A percentile compares a stretch with the other conserved stretches of the same genome.
phyloP scores from a whole-genome alignment of 1,139 yeast genomes.

The Blastobotrys petasosporus region DNA sequence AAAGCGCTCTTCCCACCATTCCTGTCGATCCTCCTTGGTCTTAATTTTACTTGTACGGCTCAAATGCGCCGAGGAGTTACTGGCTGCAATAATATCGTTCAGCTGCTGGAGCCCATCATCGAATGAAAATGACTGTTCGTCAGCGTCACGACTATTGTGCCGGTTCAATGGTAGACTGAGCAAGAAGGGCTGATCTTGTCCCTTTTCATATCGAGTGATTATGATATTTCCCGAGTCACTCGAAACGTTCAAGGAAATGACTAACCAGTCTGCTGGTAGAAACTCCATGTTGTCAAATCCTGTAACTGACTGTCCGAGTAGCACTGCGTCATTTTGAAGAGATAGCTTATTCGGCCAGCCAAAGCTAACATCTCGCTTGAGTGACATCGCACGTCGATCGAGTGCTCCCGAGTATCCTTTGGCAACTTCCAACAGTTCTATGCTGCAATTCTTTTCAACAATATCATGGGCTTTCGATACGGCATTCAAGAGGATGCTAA shows the following conservation, averaged over 20 bases:
- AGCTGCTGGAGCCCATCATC: constrained; percentile 44
- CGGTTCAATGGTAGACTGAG: constrained; percentile 58
- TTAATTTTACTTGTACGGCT: constrained; percentile 33
- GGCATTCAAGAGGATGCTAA: constrained; percentile 30
- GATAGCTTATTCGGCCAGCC: constrained; percentile 12
- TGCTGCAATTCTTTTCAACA: constrained; percentile 7
- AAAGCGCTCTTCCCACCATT: constrained; percentile 76
- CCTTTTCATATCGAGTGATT: constrained; percentile 41
- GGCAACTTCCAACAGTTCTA: constrained; percentile 12
- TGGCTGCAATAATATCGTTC: constrained; percentile 47
- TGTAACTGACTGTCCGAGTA: constrained; percentile 9
- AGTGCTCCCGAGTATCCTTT: constrained; percentile 14
- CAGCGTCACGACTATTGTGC: constrained; percentile 42
- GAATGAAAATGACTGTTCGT: constrained; percentile 42
- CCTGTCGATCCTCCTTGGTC: constrained; percentile 56
- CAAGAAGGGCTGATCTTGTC: constrained; percentile 39
- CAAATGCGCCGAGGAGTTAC: constrained; percentile 52
- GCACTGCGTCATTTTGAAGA: constrained; percentile 9
- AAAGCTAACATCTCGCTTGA: constrained; percentile 2
- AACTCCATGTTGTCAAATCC: too few relatives aligned
- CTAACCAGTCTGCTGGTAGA: constrained; percentile 51
- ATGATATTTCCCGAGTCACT: constrained; percentile 52
- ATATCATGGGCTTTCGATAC: constrained; percentile 16
- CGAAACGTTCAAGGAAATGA: constrained; percentile 61
- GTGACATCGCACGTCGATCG: constrained; percentile 10